Evolutionary conservation across 2,329 filamentous ascomycete species (phyloP).

Genomic region (Talaromyces atroroseus): DNA sequence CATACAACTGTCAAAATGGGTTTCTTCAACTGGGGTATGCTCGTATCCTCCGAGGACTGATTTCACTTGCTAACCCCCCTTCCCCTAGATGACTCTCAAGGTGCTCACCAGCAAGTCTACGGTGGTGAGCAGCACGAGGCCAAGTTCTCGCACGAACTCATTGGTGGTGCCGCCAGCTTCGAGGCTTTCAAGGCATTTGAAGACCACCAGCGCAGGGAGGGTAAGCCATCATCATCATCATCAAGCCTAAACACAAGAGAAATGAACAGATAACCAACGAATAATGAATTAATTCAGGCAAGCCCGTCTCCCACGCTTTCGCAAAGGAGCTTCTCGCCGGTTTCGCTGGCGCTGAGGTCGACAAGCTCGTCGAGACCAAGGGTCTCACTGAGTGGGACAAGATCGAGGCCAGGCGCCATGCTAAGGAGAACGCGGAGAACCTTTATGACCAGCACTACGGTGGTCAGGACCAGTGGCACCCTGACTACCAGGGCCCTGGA

Average conservation of each 20-base stretch:
- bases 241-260: background rate
- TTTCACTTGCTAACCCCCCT: background rate
- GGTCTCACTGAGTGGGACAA: slow-evolving; percentile 56
- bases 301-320: slow-evolving; percentile 65
- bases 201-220: slow-evolving; percentile 65
- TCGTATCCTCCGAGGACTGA: no score
- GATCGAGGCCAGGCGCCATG: slow-evolving; percentile 55
- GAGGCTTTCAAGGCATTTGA: slow-evolving; percentile 76
- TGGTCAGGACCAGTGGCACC: slow-evolving; percentile 50
- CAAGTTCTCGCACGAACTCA: slow-evolving; percentile 64
- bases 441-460: slow-evolving; percentile 61
- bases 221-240: slow-evolving; percentile 34
- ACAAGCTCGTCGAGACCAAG: slow-evolving; percentile 69
- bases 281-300: slow-evolving; percentile 44
- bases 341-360: slow-evolving; percentile 67
- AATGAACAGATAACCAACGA: background rate
- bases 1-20: slow-evolving; percentile 10
- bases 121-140: slow-evolving; percentile 50
- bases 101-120: slow-evolving; percentile 53
- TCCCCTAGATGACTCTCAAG: slow-evolving; percentile 45
- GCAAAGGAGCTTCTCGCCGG: slow-evolving; percentile 73
- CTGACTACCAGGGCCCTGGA: slow-evolving; percentile 23
- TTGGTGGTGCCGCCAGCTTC: slow-evolving; percentile 72
- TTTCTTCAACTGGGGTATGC: slow-evolving; percentile 14
- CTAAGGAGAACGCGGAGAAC: slow-evolving; percentile 52